A percentile compares a stretch with the other conserved stretches of the same genome.
Evolutionary conservation across 2,329 filamentous ascomycete genomes (phyloP).

Genomic region (Trichoderma cornu-damae): DNA sequence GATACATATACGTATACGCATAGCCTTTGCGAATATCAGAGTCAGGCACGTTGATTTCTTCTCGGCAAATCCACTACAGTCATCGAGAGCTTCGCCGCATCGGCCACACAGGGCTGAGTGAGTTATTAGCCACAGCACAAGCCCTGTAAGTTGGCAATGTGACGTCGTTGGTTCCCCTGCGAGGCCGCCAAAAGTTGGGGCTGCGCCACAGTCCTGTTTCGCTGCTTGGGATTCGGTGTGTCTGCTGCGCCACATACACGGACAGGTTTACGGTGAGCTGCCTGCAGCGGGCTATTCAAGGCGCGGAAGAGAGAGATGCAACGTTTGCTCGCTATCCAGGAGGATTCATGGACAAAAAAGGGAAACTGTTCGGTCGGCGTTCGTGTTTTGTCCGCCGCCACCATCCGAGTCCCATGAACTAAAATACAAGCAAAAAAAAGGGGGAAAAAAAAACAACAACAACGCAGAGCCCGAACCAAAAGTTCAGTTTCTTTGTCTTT

Average conservation of each 20-base stretch:
- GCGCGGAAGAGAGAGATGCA: background rate
- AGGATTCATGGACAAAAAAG: background rate
- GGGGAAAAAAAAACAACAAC: too few relatives aligned
- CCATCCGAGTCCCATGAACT: too few relatives aligned
- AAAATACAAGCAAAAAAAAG: too few relatives aligned
- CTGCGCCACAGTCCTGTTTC: constrained; percentile 2
- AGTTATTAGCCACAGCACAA: too few relatives aligned
- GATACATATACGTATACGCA: too few relatives aligned
- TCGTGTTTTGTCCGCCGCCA: too few relatives aligned
- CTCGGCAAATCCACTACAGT: background rate
- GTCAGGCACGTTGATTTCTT: background rate
- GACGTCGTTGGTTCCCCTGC: background rate
- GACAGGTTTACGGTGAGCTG: background rate
- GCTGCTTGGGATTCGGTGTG: background rate
- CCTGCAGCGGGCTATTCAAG: constrained; percentile 6
- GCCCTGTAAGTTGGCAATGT: constrained; percentile 8
- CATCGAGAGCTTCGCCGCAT: constrained; percentile 1
- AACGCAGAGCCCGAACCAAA: too few relatives aligned
- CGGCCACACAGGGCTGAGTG: background rate
- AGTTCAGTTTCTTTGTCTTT: too few relatives aligned
- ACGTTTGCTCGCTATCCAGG: background rate
- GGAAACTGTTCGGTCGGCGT: too few relatives aligned
- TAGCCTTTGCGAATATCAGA: background rate
- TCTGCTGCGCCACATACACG: constrained; percentile 13
- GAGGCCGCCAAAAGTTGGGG: constrained; percentile 8